Evolutionary conservation across 345 rosid species (phyloP).

Genomic region (Arabidopsis suecica): DNA sequence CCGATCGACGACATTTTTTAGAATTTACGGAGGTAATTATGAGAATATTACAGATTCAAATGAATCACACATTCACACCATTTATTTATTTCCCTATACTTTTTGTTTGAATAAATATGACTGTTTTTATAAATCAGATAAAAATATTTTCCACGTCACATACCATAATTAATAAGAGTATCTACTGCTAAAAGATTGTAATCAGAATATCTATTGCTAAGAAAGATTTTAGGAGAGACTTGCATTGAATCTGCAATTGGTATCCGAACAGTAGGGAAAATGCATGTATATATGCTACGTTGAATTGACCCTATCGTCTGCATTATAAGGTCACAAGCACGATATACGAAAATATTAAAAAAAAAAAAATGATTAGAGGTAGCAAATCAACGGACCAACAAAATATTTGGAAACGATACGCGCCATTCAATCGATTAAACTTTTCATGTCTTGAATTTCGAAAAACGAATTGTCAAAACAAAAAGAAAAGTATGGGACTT

Average conservation of each 20-base stretch:
- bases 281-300: slow-evolving; percentile 28
- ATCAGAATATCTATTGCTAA: slow-evolving; percentile 15
- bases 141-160: neutral
- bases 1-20: neutral
- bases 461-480: neutral
- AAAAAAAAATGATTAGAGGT: neutral
- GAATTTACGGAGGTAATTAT: neutral
- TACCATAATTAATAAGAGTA: slow-evolving; percentile 20
- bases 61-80: no score
- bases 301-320: slow-evolving; percentile 32
- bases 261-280: slow-evolving; percentile 15
- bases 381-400: slow-evolving; percentile 18
- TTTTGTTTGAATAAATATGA: neutral
- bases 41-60: neutral
- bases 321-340: slow-evolving; percentile 26
- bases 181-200: slow-evolving; percentile 24
- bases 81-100: neutral
- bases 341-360: neutral
- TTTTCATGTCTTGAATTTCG: neutral
- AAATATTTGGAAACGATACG: slow-evolving; percentile 1
- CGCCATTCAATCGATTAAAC: neutral
- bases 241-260: slow-evolving; percentile 34
- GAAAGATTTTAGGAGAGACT: slow-evolving; percentile 22
- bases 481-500: neutral
- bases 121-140: neutral